Evolutionary conservation across 148 eudicot genomes (phyloP).

Genomic region (Silene conica): DNA sequence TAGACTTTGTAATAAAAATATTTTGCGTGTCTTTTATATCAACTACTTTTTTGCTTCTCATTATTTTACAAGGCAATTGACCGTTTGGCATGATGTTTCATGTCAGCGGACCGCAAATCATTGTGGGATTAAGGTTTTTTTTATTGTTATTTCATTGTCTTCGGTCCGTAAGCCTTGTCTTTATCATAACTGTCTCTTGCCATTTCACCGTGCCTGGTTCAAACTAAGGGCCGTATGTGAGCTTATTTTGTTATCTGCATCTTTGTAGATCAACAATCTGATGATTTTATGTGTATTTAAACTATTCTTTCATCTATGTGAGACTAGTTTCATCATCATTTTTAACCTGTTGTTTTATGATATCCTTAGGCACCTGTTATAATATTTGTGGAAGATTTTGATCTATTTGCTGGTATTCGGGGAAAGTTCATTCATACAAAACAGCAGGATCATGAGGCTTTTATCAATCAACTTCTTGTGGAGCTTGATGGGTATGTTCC

Average conservation of each 20-base stretch:
- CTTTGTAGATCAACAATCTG: not conserved
- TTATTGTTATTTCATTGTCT: not conserved
- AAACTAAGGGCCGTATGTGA: not conserved
- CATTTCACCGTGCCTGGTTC: not conserved
- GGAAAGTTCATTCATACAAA: slow-evolving; percentile 83
- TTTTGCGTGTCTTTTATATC: too few species aligned
- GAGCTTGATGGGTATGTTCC: slow-evolving; percentile 86
- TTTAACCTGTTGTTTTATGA: slow-evolving; percentile 13
- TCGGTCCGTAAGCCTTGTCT: not conserved
- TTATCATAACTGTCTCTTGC: not conserved
- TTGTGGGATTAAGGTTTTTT: not conserved
- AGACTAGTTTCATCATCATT: not conserved
- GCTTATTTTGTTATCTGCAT: not conserved
- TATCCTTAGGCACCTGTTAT: slow-evolving; percentile 84
- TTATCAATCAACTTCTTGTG: slow-evolving; percentile 93
- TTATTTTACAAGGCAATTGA: not conserved
- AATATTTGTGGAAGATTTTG: slow-evolving; percentile 91
- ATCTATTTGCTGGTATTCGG: slow-evolving; percentile 90
- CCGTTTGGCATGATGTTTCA: too few species aligned
- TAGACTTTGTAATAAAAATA: too few species aligned
- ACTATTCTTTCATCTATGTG: not conserved
- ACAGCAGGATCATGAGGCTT: slow-evolving; percentile 96
- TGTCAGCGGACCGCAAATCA: too few species aligned
- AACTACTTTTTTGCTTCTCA: not conserved
- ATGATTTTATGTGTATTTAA: not conserved